Evolutionary conservation across 2,329 filamentous ascomycete species (phyloP).

Genomic region (Fusarium sambucinum): DNA sequence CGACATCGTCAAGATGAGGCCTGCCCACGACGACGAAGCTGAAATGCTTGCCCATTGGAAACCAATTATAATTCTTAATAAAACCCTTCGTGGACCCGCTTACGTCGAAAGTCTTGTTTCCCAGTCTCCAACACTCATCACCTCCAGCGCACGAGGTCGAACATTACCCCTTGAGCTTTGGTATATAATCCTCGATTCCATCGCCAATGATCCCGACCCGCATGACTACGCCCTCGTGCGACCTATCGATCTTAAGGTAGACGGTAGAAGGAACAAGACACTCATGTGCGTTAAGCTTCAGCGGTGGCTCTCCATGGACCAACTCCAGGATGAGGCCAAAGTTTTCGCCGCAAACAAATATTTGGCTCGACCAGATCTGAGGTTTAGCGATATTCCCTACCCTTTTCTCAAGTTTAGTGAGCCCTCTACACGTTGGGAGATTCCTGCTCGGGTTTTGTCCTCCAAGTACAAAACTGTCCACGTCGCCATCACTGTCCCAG

Average conservation of each 20-base stretch:
- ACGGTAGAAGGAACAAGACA: accelerated
- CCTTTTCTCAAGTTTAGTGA: neutral
- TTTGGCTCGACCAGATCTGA: neutral
- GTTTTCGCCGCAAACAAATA: neutral
- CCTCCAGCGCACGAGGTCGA: neutral
- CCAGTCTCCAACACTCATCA: neutral
- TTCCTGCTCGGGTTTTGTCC: neutral
- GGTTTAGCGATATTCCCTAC: accelerated
- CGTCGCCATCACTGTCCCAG: neutral
- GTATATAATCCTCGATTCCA: neutral
- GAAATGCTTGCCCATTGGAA: neutral
- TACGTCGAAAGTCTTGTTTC: neutral
- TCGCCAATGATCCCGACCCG: accelerated
- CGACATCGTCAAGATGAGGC: neutral
- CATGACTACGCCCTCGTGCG: neutral
- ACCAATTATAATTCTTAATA: neutral
- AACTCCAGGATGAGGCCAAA: accelerated
- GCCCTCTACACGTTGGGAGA: accelerated
- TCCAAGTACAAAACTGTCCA: neutral
- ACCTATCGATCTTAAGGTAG: neutral
- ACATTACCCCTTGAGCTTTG: constrained; percentile 7
- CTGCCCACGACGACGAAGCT: neutral
- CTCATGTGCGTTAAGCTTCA: neutral
- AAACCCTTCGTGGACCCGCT: neutral
- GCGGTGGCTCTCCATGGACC: neutral